Conservation (phyloP, 2,329 filamentous ascomycete species). For the Macroventuria anomochaeta region DNA sequence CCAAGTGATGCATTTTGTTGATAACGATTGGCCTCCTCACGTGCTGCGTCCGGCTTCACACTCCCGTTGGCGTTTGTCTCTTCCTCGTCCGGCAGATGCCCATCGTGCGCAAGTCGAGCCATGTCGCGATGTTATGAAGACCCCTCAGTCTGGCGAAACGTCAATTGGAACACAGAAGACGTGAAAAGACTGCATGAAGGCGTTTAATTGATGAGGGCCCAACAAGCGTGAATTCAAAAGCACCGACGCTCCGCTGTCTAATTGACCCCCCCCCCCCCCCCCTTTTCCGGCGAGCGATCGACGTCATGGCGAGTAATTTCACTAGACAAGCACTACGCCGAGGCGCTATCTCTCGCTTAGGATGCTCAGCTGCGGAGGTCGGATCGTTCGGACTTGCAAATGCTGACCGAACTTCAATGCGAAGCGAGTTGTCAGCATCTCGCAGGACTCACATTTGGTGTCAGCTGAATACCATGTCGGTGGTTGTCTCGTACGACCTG, state of each 20-base stretch:
- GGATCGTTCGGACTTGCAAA: background rate
- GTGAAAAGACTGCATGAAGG: background rate
- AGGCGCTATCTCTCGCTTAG: constrained; percentile 12
- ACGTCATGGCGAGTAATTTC: constrained; percentile 19
- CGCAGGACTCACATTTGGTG: background rate
- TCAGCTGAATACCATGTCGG: background rate
- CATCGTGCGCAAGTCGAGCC: background rate
- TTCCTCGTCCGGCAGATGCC: constrained; percentile 13
- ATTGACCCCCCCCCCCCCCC: constrained; percentile 1
- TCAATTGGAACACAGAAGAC: background rate
- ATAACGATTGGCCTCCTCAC: constrained; percentile 22
- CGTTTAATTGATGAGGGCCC: constrained; percentile 1
- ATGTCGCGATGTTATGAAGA: background rate
- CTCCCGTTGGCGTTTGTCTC: constrained; percentile 17
- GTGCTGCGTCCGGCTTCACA: constrained; percentile 8
- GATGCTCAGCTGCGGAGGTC: constrained; percentile 1
- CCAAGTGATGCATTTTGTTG: constrained; percentile 23
- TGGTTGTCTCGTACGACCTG: background rate
- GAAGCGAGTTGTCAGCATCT: background rate
- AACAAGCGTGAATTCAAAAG: constrained; percentile 12
- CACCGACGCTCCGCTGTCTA: constrained; percentile 23
- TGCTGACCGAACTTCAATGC: background rate
- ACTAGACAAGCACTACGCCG: constrained; percentile 4
- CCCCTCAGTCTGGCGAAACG: background rate
- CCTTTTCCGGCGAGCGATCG: constrained; percentile 6